Conservation (phyloP, 2,329 filamentous ascomycete genomes). For the Phialophora verrucosa region DNA sequence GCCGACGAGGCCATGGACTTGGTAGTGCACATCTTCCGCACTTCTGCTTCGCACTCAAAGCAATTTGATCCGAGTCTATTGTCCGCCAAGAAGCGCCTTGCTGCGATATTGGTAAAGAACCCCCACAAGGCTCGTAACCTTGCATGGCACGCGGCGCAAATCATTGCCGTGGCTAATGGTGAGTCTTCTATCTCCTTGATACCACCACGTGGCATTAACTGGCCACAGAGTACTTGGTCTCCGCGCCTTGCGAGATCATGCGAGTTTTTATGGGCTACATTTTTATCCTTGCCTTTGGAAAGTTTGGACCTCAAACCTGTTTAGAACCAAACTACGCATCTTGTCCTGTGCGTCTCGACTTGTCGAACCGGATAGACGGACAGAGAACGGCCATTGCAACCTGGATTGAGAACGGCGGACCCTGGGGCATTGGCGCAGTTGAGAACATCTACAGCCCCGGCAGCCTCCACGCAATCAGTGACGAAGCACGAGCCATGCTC, state of each 20-base stretch:
- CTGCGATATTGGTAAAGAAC: slow-evolving; percentile 26
- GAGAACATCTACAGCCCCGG: slow-evolving; percentile 29
- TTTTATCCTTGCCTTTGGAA: slow-evolving; percentile 32
- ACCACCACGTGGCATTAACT: background rate
- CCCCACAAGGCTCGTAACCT: slow-evolving; percentile 31
- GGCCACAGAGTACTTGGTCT: slow-evolving; percentile 48
- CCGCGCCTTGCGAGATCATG: slow-evolving; percentile 36
- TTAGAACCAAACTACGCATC: slow-evolving; percentile 13
- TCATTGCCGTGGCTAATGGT: slow-evolving; percentile 54
- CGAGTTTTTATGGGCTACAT: slow-evolving; percentile 36
- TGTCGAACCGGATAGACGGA: slow-evolving; percentile 24
- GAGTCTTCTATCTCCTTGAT: background rate
- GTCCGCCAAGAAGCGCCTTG: slow-evolving; percentile 28
- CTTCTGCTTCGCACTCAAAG: slow-evolving; percentile 26
- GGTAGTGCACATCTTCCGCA: slow-evolving; percentile 32
- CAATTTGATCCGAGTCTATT: slow-evolving; percentile 20
- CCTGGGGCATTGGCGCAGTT: slow-evolving; percentile 28
- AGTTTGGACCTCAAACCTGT: slow-evolving; percentile 28
- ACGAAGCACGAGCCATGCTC: slow-evolving; percentile 32
- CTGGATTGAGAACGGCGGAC: slow-evolving; percentile 34
- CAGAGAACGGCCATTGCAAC: slow-evolving; percentile 25
- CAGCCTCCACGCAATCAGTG: slow-evolving; percentile 27
- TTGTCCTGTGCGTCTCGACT: slow-evolving; percentile 27
- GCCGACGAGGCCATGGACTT: slow-evolving; percentile 34
- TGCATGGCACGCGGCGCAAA: slow-evolving; percentile 41